A percentile compares a stretch with the other conserved stretches of the same genome.
phyloP scores from a whole-genome alignment of 2,329 filamentous ascomycete genomes.

The Scedosporium dehoogii region DNA sequence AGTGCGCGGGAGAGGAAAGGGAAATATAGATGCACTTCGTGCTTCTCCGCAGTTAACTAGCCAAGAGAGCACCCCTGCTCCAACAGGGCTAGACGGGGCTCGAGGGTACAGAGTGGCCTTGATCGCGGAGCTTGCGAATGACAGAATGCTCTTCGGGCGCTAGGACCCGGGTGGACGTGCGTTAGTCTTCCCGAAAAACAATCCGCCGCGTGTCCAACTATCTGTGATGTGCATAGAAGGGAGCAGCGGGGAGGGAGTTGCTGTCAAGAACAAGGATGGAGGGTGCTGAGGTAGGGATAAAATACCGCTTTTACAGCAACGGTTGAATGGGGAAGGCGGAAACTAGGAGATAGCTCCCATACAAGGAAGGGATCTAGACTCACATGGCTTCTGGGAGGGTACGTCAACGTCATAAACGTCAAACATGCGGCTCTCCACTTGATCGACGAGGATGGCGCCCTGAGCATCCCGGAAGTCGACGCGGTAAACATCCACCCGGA shows the following conservation, averaged over 20 bases:
- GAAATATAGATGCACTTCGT: not conserved
- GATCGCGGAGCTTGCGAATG: not conserved
- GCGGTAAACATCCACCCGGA: constrained; percentile 6
- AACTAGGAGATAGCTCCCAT: not conserved
- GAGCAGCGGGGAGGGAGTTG: not conserved
- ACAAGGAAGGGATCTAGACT: not conserved
- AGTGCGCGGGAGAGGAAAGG: no score
- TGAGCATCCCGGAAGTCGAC: not conserved
- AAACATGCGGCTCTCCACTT: constrained; percentile 3
- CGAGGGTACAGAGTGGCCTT: not conserved
- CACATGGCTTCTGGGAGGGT: constrained; percentile 1
- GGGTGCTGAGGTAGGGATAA: not conserved
- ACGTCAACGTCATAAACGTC: constrained; percentile 1
- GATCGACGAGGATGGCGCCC: constrained; percentile 4
- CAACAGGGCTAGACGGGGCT: not conserved
- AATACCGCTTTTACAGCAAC: not conserved
- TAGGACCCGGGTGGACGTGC: not conserved
- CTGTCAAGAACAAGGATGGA: not conserved
- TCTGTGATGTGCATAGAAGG: not conserved
- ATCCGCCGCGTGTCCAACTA: not conserved
- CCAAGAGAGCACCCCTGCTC: no score
- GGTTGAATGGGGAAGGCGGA: not conserved
- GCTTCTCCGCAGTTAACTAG: no score
- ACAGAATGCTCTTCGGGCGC: not conserved
- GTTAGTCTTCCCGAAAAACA: not conserved